Evolutionary conservation across 495 filamentous ascomycete species (phyloP), one percentile per base, ranked within the genome.

Genomic region (Penicillium riverlandense): DNA sequence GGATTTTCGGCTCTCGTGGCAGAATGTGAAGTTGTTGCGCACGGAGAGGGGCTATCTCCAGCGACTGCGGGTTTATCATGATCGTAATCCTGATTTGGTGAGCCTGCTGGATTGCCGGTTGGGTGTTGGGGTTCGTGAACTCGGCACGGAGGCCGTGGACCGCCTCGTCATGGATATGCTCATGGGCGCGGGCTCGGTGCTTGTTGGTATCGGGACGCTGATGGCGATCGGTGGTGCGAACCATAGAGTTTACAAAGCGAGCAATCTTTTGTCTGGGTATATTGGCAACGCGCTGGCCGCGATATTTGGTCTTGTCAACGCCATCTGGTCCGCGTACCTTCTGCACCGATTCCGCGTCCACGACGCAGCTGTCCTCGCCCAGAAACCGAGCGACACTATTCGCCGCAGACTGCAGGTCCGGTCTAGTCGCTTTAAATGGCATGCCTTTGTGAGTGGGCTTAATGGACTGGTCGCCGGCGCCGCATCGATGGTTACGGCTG

Each of bases 221-320:
- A 68, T 77, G 67, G 74, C 74, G 0, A 76, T 76, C 13, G 67
- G 55, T 4, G 74, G 74, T 7, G 68, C 62, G 1, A 48, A 76
- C 38, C 70, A 31, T 0, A 36, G 14, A 0, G 55, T 76, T 7
- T 76, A 55, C 33, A 35, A 57, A 2, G 61, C 67, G 5, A 74
- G 70, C 44, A 76, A 77, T 36, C 50, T 75, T 2, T 50, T 77
- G 0, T 74, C 72, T 0, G 74, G 74, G 7, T 75, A 71, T 37
- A 59, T 77, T 29, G 65, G 72, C 1, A 76, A 76, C 41, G 55
- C 58, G 0, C 56, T 72, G 4, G 65, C 67, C 7, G 70, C 70
- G 1, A 7, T 63, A 0, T 76, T 68, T 45, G 71, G 70, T 15
- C 34, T 72, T 11, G 34, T 62, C 3, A 77, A 77, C 44, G 61